A percentile compares a stretch with the other conserved stretches of the same genome.
These are phyloP conservation scores for Perilla frutescens DNA, from an alignment of 257 asterid species.

Conservation along the genomic window DNA sequence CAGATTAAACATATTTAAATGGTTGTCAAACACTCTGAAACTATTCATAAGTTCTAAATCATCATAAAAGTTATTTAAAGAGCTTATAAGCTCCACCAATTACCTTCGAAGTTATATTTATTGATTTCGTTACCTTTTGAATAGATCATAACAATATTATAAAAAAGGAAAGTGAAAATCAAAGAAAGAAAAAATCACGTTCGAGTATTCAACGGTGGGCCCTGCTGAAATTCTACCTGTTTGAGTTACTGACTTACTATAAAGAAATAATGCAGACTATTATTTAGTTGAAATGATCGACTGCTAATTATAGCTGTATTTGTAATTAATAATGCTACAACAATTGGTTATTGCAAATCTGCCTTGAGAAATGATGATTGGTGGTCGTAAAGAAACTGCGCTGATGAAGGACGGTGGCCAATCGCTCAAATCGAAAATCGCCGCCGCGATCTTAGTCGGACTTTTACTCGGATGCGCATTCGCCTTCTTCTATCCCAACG, in stretches of 20 bases:
- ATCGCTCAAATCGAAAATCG: constrained; percentile 46
- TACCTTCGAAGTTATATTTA: no score
- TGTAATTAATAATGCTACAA: constrained; percentile 12
- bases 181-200: background rate
- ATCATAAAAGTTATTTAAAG: no score
- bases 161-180: no score
- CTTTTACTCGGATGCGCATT: constrained; percentile 50
- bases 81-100: no score
- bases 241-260: background rate
- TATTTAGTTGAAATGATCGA: background rate
- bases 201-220: background rate
- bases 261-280: background rate
- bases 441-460: constrained; percentile 53
- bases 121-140: no score
- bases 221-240: constrained; percentile 3
- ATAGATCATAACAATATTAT: no score
- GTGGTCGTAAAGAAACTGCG: constrained; percentile 46
- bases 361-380: constrained; percentile 35
- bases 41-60: no score
- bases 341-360: constrained; percentile 14
- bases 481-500: constrained; percentile 53
- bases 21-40: no score
- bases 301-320: background rate
- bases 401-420: constrained; percentile 49
- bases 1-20: no score